Conservation (phyloP, 352 stramenopile genomes). For the Phytophthora cryptogea region DNA sequence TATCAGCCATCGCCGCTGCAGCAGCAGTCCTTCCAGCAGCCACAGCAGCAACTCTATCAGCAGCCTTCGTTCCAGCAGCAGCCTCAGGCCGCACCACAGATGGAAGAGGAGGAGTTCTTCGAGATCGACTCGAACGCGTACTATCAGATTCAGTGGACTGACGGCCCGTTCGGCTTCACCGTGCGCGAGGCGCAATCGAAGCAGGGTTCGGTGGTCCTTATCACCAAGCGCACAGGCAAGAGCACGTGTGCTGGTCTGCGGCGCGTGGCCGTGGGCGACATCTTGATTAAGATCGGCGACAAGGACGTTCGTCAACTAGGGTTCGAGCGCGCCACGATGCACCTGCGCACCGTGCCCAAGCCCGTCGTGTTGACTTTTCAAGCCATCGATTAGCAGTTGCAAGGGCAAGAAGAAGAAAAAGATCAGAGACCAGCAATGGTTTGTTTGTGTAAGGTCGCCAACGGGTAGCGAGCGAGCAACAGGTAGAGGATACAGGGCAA, state of each 20-base stretch:
- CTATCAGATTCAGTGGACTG: conserved; percentile 82
- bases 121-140: conserved; percentile 69
- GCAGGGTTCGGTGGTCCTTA: conserved; percentile 66
- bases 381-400: conserved; percentile 59
- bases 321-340: conserved; percentile 76
- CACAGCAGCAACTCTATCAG: conserved; percentile 24
- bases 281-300: conserved; percentile 78
- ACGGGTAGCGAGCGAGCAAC: background rate
- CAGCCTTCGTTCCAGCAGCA: conserved; percentile 24
- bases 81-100: conserved; percentile 18
- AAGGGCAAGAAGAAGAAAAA: conserved; percentile 11
- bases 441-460: conserved; percentile 31
- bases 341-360: conserved; percentile 77
- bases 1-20: conserved; percentile 23
- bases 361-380: conserved; percentile 80
- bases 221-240: conserved; percentile 83
- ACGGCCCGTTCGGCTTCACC: conserved; percentile 80
- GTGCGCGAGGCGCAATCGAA: conserved; percentile 79
- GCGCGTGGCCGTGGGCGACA: conserved; percentile 75
- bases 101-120: conserved; percentile 58
- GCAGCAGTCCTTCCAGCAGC: conserved; percentile 15
- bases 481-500: conserved; percentile 16
- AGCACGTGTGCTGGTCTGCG: conserved; percentile 74
- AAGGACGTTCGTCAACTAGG: conserved; percentile 68
- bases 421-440: conserved; percentile 10